Conservation (phyloP, 352 stramenopile species). For the Globisporangium cederbergense region DNA sequence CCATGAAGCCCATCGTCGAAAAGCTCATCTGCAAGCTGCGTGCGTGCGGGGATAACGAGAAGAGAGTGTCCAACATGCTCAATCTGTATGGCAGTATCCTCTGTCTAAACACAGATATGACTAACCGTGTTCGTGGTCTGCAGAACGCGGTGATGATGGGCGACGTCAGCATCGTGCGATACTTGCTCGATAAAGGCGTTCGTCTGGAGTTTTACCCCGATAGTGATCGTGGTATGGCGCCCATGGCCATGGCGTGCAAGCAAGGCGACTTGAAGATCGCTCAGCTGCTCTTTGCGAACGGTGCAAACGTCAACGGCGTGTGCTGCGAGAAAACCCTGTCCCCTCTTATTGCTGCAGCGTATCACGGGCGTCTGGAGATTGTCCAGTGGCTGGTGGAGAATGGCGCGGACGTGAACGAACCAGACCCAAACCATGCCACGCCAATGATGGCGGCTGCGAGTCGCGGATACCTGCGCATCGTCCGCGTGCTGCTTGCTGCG, state of each 20-base stretch:
- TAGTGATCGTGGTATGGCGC: not conserved
- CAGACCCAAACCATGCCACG: not conserved
- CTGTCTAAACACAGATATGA: too few species aligned
- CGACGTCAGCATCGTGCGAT: not conserved
- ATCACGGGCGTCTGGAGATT: not conserved
- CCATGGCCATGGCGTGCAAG: not conserved
- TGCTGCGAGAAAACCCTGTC: not conserved
- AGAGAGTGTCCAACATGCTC: not conserved
- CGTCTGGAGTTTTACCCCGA: not conserved
- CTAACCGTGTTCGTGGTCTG: not conserved
- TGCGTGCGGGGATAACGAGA: not conserved
- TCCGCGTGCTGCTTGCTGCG: not conserved
- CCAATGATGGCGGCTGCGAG: not conserved
- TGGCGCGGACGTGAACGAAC: not conserved
- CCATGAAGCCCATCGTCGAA: not conserved
- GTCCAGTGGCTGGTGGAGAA: not conserved
- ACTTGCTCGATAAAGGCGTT: not conserved
- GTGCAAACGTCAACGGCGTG: not conserved
- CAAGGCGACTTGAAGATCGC: not conserved
- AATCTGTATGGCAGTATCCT: not conserved
- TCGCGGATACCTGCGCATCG: not conserved
- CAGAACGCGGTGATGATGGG: not conserved
- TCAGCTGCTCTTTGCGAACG: not conserved
- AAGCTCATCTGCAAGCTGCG: not conserved
- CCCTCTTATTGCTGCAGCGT: not conserved